phyloP scores from a whole-genome alignment of 768 basidiomycete genomes.

The Collybia nuda region DNA sequence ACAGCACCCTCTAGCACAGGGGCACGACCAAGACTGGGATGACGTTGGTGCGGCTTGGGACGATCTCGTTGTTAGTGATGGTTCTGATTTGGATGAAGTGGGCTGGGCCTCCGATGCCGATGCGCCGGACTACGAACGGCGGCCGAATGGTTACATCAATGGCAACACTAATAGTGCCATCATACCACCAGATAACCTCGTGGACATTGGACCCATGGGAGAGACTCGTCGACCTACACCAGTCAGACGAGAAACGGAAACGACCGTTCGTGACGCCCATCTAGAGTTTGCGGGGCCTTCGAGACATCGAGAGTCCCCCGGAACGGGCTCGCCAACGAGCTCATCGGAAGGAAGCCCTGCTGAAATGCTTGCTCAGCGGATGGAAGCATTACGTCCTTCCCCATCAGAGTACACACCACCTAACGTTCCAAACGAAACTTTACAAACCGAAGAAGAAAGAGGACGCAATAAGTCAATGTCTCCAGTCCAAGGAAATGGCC shows the following conservation, averaged over 20 bases:
- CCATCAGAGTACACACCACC: slow-evolving; percentile 1
- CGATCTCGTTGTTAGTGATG: slow-evolving; percentile 32
- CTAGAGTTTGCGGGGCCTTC: slow-evolving; percentile 22
- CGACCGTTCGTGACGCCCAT: background rate
- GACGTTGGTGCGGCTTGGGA: slow-evolving; percentile 59
- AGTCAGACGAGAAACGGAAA: slow-evolving; percentile 5
- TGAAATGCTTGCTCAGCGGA: slow-evolving; percentile 30
- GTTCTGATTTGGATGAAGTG: slow-evolving; percentile 39
- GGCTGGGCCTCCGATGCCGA: slow-evolving; percentile 53
- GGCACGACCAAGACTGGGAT: slow-evolving; percentile 43
- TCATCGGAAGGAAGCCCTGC: slow-evolving; percentile 41
- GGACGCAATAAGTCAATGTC: slow-evolving; percentile 56
- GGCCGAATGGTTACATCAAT: slow-evolving; percentile 16
- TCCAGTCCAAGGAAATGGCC: slow-evolving; percentile 51
- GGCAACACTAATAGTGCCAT: background rate
- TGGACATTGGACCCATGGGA: slow-evolving; percentile 41
- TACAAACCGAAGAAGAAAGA: slow-evolving; percentile 31
- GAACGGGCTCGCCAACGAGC: slow-evolving; percentile 36
- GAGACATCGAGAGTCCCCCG: slow-evolving; percentile 12
- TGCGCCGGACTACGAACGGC: slow-evolving; percentile 17
- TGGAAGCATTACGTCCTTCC: slow-evolving; percentile 27
- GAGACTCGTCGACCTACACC: slow-evolving; percentile 23
- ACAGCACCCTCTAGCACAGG: slow-evolving; percentile 28
- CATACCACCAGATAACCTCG: slow-evolving; percentile 5
- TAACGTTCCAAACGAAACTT: background rate